Base-by-base conservation (phyloP, 1,284 basidiomycete genomes). In the Anthracocystis walkeri region DNA sequence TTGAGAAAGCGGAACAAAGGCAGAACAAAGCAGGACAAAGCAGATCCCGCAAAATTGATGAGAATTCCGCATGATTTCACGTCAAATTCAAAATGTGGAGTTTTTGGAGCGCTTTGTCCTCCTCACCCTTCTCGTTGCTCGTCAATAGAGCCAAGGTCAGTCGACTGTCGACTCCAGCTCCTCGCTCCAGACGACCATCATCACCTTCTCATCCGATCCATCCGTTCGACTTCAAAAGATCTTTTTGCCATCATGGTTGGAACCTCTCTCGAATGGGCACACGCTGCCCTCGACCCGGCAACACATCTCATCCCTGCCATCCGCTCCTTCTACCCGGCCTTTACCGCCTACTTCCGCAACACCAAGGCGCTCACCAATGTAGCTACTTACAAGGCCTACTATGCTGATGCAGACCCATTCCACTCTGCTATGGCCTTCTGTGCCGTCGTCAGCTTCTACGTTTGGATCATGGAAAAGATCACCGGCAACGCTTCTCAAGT, bases 401-500 rank as follows among this genome's bases (percentile, higher is more conserved):
- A 82, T 48, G 65, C 62, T n/a, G 56, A 75, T 49, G 70, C 76
- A 2, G 80, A 80, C 63, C 68, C 76, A 2, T 51, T 82, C 29
- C 81, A 82, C 57, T 70, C 71, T 11, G 80, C 78, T 33, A 72
- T 81, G 42, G 59, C 62, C 40, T 75, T 82, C 50, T 79, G 77
- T 58, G 75, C 56, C 31, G 33, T 75, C 31, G 71, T 82, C 52
- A 75, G 65, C 60, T 51, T 66, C 44, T 82, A 71, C 51, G 71
- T 75, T 20, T 82, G 79, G 64, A 44, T 79, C 56, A 77, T 75
- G 68, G 78, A 82, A 48, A 66, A 68, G 64, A 69, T 79, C 62
- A 82, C 81, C 4, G 81, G 81, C 25, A 82, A 82, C 68, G 81
- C 80, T 27, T 73, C 67, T 10, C 81, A 82, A 59, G 81, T 82